Evolutionary conservation across 371 early-diverging fungal species (phyloP), one percentile per base, ranked within the genome.

Genomic region (Chytridium lagenaria): DNA sequence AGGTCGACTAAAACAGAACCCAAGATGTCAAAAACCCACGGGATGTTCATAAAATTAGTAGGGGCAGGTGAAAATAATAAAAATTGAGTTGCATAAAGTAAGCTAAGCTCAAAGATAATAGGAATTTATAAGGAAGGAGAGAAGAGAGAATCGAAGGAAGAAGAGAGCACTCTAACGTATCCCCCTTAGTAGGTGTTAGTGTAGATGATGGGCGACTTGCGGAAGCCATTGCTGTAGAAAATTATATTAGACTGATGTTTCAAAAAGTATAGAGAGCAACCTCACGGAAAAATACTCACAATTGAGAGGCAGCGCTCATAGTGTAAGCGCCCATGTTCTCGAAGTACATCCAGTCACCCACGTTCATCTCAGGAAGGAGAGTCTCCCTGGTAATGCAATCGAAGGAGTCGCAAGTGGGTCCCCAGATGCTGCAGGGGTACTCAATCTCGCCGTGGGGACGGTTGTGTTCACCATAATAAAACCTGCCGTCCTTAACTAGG

Each of bases 391-490:
- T 88, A 65, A 98, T 89, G 80, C 94, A 94, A 84, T 98, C 99
- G 74, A 98, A 94, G 23, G 96, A 96, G 83, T 98, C 98, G 83
- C 98, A 98, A 50, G 98, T 98, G 33, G 97, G 98, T n/a, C 97
- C 98, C 98, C 98, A 97, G 70, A 97, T 86, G 78, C 90, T 90
- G 84, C 93, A 89, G 30, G 81, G 77, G 78, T 78, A 92, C 67
- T 70, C 67, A 37, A 68, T 63, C n/a, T 71, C 76, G 51, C 68
- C 49, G 39, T 68, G 39, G 55, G 26, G 37, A 33, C 31, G 36
- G 28, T 51, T 22, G 22, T 37, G 31, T 66, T 74, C 64, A 33
- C 65, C 81, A 81, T 81, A 88, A 50, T 77, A 31, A 76, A 86
- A 91, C 10, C 50, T 71, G 50, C 88, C 88, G 69, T 80, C 67